These are phyloP conservation scores for Dothiorella sarmentorum DNA, from an alignment of 2,329 filamentous ascomycete species.

Conservation along the genomic window DNA sequence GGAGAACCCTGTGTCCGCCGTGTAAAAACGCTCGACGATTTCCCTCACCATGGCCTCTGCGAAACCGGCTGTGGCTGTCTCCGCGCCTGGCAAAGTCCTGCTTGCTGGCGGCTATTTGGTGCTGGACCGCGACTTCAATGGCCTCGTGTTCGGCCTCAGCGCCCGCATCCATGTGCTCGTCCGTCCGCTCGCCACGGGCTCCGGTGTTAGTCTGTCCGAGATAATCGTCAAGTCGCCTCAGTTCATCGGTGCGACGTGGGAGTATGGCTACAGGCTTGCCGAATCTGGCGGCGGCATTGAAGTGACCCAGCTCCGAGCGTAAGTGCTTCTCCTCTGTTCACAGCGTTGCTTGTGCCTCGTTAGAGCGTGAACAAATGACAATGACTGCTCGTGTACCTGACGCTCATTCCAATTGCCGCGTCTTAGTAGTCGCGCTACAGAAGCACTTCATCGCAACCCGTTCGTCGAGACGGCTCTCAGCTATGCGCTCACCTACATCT, in stretches of 20 bases:
- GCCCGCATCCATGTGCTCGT: conserved; percentile 61
- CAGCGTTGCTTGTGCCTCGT: neutral
- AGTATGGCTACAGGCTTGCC: conserved; percentile 72
- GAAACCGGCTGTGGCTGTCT: conserved; percentile 51
- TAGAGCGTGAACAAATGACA: conserved; percentile 2
- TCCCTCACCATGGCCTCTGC: conserved; percentile 30
- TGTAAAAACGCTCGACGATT: conserved; percentile 70
- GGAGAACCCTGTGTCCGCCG: conserved; percentile 55
- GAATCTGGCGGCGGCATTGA: conserved; percentile 73
- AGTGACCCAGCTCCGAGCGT: conserved; percentile 76
- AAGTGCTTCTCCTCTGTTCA: conserved; percentile 42
- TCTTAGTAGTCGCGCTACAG: conserved; percentile 20
- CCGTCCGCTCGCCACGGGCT: conserved; percentile 54
- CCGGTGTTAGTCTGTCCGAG: conserved; percentile 61
- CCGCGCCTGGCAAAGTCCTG: conserved; percentile 93
- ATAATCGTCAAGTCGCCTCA: conserved; percentile 90
- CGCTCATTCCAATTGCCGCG: conserved; percentile 16
- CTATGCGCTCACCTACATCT: conserved; percentile 83
- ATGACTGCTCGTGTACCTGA: conserved; percentile 3
- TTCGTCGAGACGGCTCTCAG: conserved; percentile 90
- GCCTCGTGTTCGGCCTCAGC: conserved; percentile 62
- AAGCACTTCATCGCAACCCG: conserved; percentile 61
- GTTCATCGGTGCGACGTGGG: conserved; percentile 83
- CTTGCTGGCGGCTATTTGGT: conserved; percentile 94
- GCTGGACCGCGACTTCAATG: conserved; percentile 81